Evolutionary conservation across 2,329 filamentous ascomycete genomes (phyloP).

Genomic region (Phaeosphaeria sp.): DNA sequence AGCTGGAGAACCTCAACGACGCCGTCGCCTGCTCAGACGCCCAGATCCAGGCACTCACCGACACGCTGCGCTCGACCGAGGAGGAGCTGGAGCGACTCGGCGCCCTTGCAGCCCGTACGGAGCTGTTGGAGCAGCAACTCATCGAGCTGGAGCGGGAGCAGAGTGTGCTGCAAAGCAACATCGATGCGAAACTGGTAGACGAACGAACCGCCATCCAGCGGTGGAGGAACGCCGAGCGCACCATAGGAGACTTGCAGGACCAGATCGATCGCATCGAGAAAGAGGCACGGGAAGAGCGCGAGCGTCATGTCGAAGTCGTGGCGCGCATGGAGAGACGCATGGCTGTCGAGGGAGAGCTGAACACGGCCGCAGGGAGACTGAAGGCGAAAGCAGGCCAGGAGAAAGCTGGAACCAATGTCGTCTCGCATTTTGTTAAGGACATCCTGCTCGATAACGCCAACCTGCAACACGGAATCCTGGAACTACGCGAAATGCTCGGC

Average conservation of each 20-base stretch:
- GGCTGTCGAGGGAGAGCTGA: constrained; percentile 80
- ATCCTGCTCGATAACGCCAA: constrained; percentile 95
- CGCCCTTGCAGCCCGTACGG: constrained; percentile 73
- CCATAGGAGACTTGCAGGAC: constrained; percentile 78
- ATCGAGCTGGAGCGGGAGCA: constrained; percentile 83
- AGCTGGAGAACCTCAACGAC: constrained; percentile 83
- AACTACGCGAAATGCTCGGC: constrained; percentile 87
- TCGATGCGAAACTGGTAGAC: constrained; percentile 73
- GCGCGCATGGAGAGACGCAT: constrained; percentile 83
- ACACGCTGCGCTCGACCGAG: constrained; percentile 77
- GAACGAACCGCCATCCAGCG: constrained; percentile 79
- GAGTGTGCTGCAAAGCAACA: constrained; percentile 69
- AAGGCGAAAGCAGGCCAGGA: constrained; percentile 71
- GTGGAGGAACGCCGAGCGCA: constrained; percentile 85
- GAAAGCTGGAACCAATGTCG: constrained; percentile 70
- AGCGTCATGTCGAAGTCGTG: constrained; percentile 81
- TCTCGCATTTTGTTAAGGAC: constrained; percentile 96
- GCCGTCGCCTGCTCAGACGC: constrained; percentile 81
- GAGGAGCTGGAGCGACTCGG: constrained; percentile 78
- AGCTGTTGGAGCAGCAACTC: constrained; percentile 81
- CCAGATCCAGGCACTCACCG: constrained; percentile 77
- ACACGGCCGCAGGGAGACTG: constrained; percentile 77
- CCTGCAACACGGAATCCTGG: constrained; percentile 87
- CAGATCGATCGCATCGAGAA: constrained; percentile 88
- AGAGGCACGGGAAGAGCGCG: constrained; percentile 79